Percentiles rank a stretch among this genome's conserved stretches.
These are phyloP conservation scores for Conticribra guillardii DNA, from an alignment of 108 stramenopile species.

Conservation along the genomic window DNA sequence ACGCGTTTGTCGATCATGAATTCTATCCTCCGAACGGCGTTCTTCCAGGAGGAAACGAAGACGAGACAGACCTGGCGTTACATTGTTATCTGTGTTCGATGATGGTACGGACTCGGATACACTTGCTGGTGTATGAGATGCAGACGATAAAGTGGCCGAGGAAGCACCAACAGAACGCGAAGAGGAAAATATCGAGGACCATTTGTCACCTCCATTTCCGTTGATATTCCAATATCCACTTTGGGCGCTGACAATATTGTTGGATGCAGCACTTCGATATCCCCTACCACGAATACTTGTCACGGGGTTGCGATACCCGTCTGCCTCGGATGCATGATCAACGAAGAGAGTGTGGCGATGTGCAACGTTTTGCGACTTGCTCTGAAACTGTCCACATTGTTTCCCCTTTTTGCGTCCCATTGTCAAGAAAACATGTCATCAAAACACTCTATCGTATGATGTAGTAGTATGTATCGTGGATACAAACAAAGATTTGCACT, in stretches of 20 bases:
- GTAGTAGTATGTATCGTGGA: too few species aligned
- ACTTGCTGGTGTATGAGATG: background rate
- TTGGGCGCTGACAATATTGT: background rate
- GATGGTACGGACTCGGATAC: too few species aligned
- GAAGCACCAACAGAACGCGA: background rate
- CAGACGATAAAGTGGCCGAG: background rate
- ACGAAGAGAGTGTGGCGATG: constrained; percentile 24
- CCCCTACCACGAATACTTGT: constrained; percentile 1
- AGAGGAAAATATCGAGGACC: constrained; percentile 34
- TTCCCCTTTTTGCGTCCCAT: constrained; percentile 50
- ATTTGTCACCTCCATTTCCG: constrained; percentile 39
- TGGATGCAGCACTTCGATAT: constrained; percentile 5
- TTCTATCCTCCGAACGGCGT: constrained; percentile 40
- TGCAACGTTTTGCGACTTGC: constrained; percentile 23
- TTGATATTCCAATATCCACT: constrained; percentile 5
- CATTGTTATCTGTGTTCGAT: background rate
- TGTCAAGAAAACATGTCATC: too few species aligned
- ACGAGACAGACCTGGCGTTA: constrained; percentile 19
- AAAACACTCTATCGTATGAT: too few species aligned
- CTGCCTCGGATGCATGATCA: constrained; percentile 35
- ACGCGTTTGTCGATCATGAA: constrained; percentile 29
- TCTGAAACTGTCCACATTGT: constrained; percentile 26
- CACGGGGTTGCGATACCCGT: constrained; percentile 36
- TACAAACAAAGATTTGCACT: too few species aligned
- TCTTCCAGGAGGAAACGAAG: constrained; percentile 37